Percentiles rank a stretch among this genome's conserved stretches.
Conservation (phyloP, 1,139 yeast species). For the Candida buenavistaensis region DNA sequence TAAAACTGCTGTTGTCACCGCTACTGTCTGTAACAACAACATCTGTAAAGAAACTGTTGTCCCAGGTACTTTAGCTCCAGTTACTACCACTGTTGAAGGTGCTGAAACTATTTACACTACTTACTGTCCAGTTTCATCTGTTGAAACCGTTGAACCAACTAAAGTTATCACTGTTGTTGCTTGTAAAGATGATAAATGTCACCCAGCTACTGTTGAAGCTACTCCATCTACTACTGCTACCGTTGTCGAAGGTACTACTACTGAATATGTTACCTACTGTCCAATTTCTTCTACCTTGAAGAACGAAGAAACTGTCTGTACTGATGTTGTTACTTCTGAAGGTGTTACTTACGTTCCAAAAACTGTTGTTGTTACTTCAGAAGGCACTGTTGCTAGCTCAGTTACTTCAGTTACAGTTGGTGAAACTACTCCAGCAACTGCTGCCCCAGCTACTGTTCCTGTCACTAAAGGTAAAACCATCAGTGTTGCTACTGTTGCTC, state of each 20-base stretch:
- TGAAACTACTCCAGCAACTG: constrained; percentile 12
- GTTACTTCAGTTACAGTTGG: constrained; percentile 14
- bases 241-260: constrained; percentile 23
- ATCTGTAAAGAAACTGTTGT: constrained; percentile 30
- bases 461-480: too few species aligned
- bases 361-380: constrained; percentile 21
- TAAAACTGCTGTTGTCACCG: constrained; percentile 22
- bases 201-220: constrained; percentile 30
- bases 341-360: constrained; percentile 29
- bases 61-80: constrained; percentile 15
- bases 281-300: constrained; percentile 24
- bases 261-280: constrained; percentile 37
- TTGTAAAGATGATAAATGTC: constrained; percentile 39
- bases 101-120: constrained; percentile 16
- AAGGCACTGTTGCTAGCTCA: constrained; percentile 17
- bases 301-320: constrained; percentile 11
- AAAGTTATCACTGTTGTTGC: constrained; percentile 41
- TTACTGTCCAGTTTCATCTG: constrained; percentile 26
- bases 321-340: constrained; percentile 48
- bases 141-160: constrained; percentile 18
- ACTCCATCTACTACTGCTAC: constrained; percentile 24
- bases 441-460: constrained; percentile 4
- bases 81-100: constrained; percentile 12
- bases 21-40: constrained; percentile 48
- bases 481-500: constrained; percentile 1